These are phyloP conservation scores for Acephala macrosclerotiorum DNA, from an alignment of 2,329 filamentous ascomycete species.

Conservation along the genomic window DNA sequence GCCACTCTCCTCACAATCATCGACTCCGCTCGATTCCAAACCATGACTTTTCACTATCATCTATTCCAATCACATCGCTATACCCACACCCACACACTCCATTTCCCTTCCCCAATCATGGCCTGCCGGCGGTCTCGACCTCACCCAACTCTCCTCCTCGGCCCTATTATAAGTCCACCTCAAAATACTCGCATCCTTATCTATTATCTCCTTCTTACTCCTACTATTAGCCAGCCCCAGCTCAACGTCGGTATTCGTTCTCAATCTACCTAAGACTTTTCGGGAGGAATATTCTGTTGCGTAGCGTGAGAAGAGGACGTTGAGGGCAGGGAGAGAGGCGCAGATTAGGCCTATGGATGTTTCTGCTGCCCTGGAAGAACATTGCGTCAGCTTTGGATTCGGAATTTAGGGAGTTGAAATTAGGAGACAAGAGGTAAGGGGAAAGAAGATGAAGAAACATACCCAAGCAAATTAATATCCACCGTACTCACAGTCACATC, in stretches of 20 bases:
- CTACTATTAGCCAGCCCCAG: background rate
- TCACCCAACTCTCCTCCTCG: background rate
- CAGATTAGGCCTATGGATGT: constrained; percentile 18
- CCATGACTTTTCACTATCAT: too few species aligned
- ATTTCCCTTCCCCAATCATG: too few species aligned
- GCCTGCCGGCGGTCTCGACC: too few species aligned
- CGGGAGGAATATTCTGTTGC: background rate
- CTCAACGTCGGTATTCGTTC: background rate
- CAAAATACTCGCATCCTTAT: constrained; percentile 12
- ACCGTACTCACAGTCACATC: constrained; percentile 12
- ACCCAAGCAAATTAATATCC: constrained; percentile 13
- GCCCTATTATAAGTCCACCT: constrained; percentile 17
- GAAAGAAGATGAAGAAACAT: background rate
- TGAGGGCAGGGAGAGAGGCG: constrained; percentile 12
- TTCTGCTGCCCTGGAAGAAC: constrained; percentile 6
- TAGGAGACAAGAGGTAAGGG: background rate
- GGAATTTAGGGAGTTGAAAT: background rate
- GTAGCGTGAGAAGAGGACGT: background rate
- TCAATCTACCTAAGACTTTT: background rate
- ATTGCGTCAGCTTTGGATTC: background rate
- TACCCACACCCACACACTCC: too few species aligned
- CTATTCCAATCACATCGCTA: too few species aligned
- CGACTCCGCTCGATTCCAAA: too few species aligned
- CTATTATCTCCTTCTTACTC: background rate
- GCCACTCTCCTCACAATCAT: too few species aligned